Evolutionary conservation across 768 basidiomycete genomes (phyloP).

Genomic region (Pisolithus orientalis): DNA sequence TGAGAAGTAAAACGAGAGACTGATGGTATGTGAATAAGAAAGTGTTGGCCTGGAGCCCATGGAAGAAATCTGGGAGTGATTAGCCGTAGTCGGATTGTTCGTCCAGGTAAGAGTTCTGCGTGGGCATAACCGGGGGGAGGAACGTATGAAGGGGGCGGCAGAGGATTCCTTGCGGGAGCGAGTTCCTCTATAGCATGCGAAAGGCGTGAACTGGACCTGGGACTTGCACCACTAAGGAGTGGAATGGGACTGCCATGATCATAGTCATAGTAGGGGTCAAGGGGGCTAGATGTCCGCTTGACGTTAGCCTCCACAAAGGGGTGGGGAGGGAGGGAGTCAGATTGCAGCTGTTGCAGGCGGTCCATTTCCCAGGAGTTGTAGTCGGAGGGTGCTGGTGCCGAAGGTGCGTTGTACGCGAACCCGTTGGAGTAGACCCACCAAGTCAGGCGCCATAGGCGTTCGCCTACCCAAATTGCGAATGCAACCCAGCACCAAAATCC

Average conservation of each 20-base stretch:
- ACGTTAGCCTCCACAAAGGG: conserved; percentile 2
- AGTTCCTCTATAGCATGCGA: conserved; percentile 1
- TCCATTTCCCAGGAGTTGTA: conserved; percentile 23
- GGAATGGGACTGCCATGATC: conserved; percentile 4
- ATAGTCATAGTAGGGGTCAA: conserved; percentile 19
- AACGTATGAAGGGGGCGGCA: conserved; percentile 22
- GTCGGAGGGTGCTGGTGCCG: not conserved
- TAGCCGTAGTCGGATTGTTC: conserved; percentile 63
- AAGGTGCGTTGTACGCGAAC: conserved; percentile 28
- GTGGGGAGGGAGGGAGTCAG: conserved; percentile 1
- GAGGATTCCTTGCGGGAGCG: not conserved
- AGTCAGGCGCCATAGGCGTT: conserved; percentile 50
- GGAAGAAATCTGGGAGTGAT: conserved; percentile 46
- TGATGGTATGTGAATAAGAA: conserved; percentile 60
- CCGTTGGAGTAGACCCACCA: conserved; percentile 60
- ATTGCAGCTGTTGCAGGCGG: conserved; percentile 3
- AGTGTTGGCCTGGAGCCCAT: conserved; percentile 80
- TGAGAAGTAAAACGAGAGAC: conserved; percentile 58
- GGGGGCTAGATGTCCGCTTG: conserved; percentile 18
- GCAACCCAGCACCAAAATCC: conserved; percentile 67
- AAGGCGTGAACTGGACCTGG: not conserved
- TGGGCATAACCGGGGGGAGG: conserved; percentile 67
- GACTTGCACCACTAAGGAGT: not conserved
- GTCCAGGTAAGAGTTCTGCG: conserved; percentile 63
- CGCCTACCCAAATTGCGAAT: conserved; percentile 54